Base-by-base conservation (phyloP, 495 filamentous ascomycete species). In the Viridothelium virens region DNA sequence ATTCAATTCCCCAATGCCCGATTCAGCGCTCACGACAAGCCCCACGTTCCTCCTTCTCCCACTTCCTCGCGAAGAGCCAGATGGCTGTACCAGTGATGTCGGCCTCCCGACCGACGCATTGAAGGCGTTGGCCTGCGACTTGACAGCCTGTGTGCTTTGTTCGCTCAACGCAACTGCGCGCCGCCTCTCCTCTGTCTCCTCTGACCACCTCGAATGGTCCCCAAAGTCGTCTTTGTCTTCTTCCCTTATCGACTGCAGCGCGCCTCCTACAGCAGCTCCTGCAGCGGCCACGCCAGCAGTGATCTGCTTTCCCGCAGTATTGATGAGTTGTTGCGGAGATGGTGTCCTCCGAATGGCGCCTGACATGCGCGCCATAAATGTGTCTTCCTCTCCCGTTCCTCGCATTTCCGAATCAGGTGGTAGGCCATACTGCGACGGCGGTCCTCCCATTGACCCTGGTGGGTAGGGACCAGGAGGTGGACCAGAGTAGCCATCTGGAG, bases 281-380 rank as follows among this genome's bases (percentile, higher is more conserved):
- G 90, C 91, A 36, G 92, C 92, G 9, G 90, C 88, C 66, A 96
- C 79, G 0, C 91, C 88, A 11, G 91, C 91, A 0, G 83, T 85
- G 33, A 95, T 87, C 62, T 83, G 87, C 74, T 86, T 87, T 72
- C 85, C 86, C 1, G 91, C 91, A 38, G 83, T 86, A 73, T 93
- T 89, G 68, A 92, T 84, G 67, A 96, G 83, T 76, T 95, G 90
- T 72, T 95, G 91, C 36, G 92, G 92, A 71, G 90, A 95, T 10
- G 92, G 90, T 4, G 91, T 94, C 63, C 91, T 85, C 70, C 89
- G 85, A 74, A 96, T 78, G n/a, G 89, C 89, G 66, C 89, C 90
- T 64, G 89, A 86, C 81, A 95, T 88, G 61, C 88, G 88, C 59
- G 85, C 81, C 70, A 92, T 86, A 78, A 92, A 73, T 68, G 70